Base-by-base conservation (phyloP, 306 rosid species). In the Pachyrhizus erosus region DNA sequence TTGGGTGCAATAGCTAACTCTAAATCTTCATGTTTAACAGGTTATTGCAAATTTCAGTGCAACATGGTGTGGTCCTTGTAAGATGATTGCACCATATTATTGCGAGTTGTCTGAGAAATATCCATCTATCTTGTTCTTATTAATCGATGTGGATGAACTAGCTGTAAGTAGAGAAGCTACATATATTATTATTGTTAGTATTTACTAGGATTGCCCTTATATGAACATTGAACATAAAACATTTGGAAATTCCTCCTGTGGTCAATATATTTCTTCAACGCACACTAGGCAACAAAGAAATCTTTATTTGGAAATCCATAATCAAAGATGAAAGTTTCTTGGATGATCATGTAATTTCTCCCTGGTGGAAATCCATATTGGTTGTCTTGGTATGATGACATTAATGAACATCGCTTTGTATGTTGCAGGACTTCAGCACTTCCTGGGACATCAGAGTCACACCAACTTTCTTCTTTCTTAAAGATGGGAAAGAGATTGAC, bases 31-130 rank as follows among this genome's bases (percentile, higher is more conserved):
- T 79, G 66, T 61, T 82, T 70, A 72, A 84, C 92, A 94, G 98
- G 92, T 94, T 79, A 68, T 94, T 78, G 98, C 94, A 24, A 94
- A 92, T 89, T 90, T 94, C 95, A 94, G 95, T 78, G 98, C 98
- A 46, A 83, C 91, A 6, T 94, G 97, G 98, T 94, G 98, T 69
- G 95, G 95, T 79, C 98, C 98, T 57, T 94, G 98, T 82, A 94
- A 86, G 88, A 45, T 84, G 87, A 79, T 92, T 77, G 93, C 96
- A 6, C 96, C 96, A 10, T 87, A 80, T 74, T 91, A 68, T 49
- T 0, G 86, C 39, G 91, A 92, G 88, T 81, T 94, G 74, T 92
- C 97, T 2, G 93, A 87, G 88, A 85, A 84, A 83, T 43, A 92
- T 81, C 85, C 88, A 31, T 87, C 96, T 26, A 37, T 94, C 29